These are phyloP conservation scores for Cicer chorassanicum DNA, from an alignment of 306 rosid genomes.

Conservation along the genomic window DNA sequence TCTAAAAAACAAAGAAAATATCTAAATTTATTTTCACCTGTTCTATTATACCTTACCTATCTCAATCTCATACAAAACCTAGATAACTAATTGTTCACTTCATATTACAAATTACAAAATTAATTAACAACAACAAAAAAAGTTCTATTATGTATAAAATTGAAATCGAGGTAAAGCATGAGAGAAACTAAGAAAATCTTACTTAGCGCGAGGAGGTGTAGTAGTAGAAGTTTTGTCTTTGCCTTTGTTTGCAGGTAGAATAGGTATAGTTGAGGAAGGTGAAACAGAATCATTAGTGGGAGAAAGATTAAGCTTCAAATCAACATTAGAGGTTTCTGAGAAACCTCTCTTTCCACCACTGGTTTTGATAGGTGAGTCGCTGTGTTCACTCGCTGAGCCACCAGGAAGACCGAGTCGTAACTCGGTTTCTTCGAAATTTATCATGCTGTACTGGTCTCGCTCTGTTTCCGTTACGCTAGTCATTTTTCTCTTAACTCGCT, in stretches of 20 bases:
- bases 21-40: too few relatives aligned
- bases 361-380: slow-evolving; percentile 29
- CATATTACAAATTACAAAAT: too few relatives aligned
- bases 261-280: slow-evolving; percentile 35
- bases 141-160: background rate
- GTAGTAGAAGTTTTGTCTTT: slow-evolving; percentile 42
- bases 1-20: too few relatives aligned
- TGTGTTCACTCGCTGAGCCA: slow-evolving; percentile 29
- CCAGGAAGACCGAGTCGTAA: slow-evolving; percentile 86
- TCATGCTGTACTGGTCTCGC: slow-evolving; percentile 51
- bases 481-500: slow-evolving; percentile 12
- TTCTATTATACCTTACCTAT: too few relatives aligned
- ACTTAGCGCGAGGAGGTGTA: slow-evolving; percentile 54
- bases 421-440: slow-evolving; percentile 80
- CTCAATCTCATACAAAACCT: too few relatives aligned
- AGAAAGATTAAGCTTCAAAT: slow-evolving; percentile 89
- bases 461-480: slow-evolving; percentile 32
- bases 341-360: slow-evolving; percentile 75
- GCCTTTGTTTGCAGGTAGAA: background rate
- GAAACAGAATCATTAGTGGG: slow-evolving; percentile 45
- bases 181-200: slow-evolving; percentile 24
- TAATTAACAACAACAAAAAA: too few relatives aligned
- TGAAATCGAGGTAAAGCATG: background rate
- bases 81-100: too few relatives aligned
- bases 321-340: slow-evolving; percentile 53